These are phyloP conservation scores for Nevesoporus exiguus DNA, from an alignment of 768 basidiomycete species.

Conservation along the genomic window DNA sequence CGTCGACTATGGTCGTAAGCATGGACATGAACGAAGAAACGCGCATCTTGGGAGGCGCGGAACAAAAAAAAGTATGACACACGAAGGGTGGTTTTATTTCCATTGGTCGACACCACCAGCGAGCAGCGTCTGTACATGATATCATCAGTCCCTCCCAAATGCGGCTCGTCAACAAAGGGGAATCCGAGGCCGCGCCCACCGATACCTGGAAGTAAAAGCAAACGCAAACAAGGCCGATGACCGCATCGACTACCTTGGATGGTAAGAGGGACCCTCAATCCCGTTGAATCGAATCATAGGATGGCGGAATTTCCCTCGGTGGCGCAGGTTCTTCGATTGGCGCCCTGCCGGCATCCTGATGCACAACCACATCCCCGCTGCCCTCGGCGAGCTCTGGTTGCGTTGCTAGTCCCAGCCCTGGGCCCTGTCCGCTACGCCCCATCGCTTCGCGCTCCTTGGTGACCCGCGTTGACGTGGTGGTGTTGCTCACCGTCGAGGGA, in stretches of 20 bases:
- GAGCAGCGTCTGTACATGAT: conserved; percentile 1
- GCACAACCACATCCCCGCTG: conserved; percentile 24
- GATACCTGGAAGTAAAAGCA: neutral
- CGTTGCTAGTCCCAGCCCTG: conserved; percentile 18
- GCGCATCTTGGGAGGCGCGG: neutral
- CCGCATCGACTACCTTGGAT: neutral
- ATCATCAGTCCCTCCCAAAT: neutral
- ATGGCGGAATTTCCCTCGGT: conserved; percentile 28
- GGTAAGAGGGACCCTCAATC: conserved; percentile 8
- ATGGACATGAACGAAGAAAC: conserved; percentile 3
- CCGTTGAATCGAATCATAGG: conserved; percentile 28
- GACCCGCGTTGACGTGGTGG: conserved; percentile 11
- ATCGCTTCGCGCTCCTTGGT: conserved; percentile 27
- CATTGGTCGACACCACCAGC: neutral
- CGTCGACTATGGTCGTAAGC: neutral
- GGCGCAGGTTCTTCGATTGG: conserved; percentile 14
- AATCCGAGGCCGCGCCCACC: neutral
- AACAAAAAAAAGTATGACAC: neutral
- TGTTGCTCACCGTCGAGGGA: conserved; percentile 20
- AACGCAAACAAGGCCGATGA: neutral
- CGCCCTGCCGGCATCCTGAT: conserved; percentile 27
- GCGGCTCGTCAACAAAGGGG: neutral
- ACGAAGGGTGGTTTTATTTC: neutral
- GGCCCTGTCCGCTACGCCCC: conserved; percentile 13
- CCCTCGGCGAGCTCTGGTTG: conserved; percentile 22